Evolutionary conservation across 306 rosid species (phyloP).

Genomic region (Echinosophora koreensis): DNA sequence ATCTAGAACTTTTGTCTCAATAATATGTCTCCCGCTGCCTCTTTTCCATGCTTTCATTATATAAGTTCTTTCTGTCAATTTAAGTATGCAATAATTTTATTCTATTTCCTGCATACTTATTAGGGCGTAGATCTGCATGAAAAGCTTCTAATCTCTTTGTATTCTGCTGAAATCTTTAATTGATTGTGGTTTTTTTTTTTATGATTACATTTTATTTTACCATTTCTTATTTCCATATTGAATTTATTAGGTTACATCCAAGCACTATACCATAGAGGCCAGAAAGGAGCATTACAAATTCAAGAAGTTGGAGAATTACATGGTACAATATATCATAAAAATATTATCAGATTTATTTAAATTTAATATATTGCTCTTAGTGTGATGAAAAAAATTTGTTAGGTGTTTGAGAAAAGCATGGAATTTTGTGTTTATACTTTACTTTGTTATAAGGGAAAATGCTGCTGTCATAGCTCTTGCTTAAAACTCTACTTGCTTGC

Average conservation of each 20-base stretch:
- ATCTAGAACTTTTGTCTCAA: slow-evolving; percentile 16
- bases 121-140: not conserved
- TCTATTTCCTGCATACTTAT: slow-evolving; percentile 29
- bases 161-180: slow-evolving; percentile 20
- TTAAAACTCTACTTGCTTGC: slow-evolving; percentile 40
- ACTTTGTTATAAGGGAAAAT: slow-evolving; percentile 13
- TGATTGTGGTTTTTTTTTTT: slow-evolving; percentile 31
- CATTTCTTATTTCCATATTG: slow-evolving; percentile 39
- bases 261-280: slow-evolving; percentile 87
- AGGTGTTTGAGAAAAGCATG: slow-evolving; percentile 28
- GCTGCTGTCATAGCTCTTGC: slow-evolving; percentile 32
- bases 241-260: slow-evolving; percentile 83
- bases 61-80: slow-evolving; percentile 22
- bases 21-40: slow-evolving; percentile 15
- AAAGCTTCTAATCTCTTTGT: slow-evolving; percentile 8
- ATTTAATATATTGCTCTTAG: slow-evolving; percentile 35
- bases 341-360: slow-evolving; percentile 14
- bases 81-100: slow-evolving; percentile 35
- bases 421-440: slow-evolving; percentile 21
- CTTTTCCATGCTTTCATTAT: slow-evolving; percentile 5
- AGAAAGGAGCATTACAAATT: slow-evolving; percentile 89
- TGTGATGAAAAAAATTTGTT: slow-evolving; percentile 32
- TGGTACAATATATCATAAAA: slow-evolving; percentile 60
- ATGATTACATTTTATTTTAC: slow-evolving; percentile 17
- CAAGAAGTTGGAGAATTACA: slow-evolving; percentile 75